phyloP scores from a whole-genome alignment of 1,284 basidiomycete species.

The Filobasidium uniguttulatum region DNA sequence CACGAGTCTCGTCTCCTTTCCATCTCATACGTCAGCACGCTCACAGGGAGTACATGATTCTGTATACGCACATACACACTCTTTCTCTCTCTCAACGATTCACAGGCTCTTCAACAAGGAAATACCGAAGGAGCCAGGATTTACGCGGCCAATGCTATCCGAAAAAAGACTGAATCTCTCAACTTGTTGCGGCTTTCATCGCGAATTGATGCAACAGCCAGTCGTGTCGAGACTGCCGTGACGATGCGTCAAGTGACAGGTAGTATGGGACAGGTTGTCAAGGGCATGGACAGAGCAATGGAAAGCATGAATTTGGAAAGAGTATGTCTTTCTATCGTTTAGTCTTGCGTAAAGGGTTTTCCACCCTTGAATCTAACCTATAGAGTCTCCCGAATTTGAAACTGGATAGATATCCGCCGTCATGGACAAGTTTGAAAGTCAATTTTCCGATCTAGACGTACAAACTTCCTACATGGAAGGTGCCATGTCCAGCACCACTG shows the following conservation, averaged over 20 bases:
- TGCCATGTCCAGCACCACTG: constrained; percentile 85
- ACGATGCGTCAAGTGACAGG: constrained; percentile 82
- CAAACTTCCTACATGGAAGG: constrained; percentile 98
- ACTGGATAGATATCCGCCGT: constrained; percentile 77
- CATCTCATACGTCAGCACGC: not conserved
- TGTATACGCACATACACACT: too few species aligned
- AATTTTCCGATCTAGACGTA: constrained; percentile 94
- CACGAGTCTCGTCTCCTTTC: not conserved
- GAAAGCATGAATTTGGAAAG: constrained; percentile 96
- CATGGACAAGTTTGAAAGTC: constrained; percentile 98
- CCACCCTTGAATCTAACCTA: too few species aligned
- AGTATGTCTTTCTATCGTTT: constrained; percentile 42
- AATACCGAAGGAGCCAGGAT: constrained; percentile 97
- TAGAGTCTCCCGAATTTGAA: too few species aligned
- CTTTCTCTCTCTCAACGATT: not conserved
- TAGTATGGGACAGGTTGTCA: constrained; percentile 90
- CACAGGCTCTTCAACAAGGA: constrained; percentile 84
- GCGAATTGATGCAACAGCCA: constrained; percentile 91
- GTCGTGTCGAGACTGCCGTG: constrained; percentile 95
- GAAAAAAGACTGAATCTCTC: constrained; percentile 91
- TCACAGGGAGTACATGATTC: not conserved
- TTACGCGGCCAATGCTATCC: constrained; percentile 95
- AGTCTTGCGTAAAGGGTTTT: too few species aligned
- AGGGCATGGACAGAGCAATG: constrained; percentile 98
- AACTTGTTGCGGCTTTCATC: constrained; percentile 78